Evolutionary conservation across 2,329 filamentous ascomycete genomes (phyloP), one percentile per base, ranked within the genome.

Genomic region (Diaporthe helianthi): DNA sequence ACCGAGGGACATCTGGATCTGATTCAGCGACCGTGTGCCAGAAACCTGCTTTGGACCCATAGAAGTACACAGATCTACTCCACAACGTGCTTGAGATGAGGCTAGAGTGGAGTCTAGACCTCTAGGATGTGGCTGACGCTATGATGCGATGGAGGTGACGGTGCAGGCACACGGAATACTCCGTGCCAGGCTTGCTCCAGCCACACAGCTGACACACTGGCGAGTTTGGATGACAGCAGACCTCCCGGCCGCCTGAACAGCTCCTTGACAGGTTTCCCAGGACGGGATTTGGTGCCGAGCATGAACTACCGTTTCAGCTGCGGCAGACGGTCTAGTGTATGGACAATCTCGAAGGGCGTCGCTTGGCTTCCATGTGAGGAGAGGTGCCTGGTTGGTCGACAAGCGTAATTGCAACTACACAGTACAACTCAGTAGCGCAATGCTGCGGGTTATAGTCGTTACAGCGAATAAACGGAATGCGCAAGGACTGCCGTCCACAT

Each of bases 41-140:
- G 49, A 65, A 68, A 58, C 69, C 68, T 69, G 68, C 63, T 69
- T 69, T 17, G 63, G 63, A 17, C 36, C 68, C 63, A 54, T 61
- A 61, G 24, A 31, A 29, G 53, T 44, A 52, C 38, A 58, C 61
- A 41, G 33, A 64, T 46, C 49, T 64, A 36, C 24, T 63, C 47
- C 55, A 65, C 61, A 68, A 24, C 36, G 36, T 33, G 38, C 49
- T 26, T 36, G 49, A 69, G 63, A 69, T 60, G 61, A 36, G 53
- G 66, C 61, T 66, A 58, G 63, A 33, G 41, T 65, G 41, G 41
- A 44, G n/a, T 49, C 44, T n/a, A 41, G 58, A 49, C 58, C 12
- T 33, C 22, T 33, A 22, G 51, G 41, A n/a, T 65, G 58, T 65
- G 67, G 67, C 67, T 69, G 67, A 65, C 58, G 58, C 58, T 33